Percentiles rank a stretch among this genome's conserved stretches.
Evolutionary conservation across 768 basidiomycete genomes (phyloP).

Genomic region (Leccinum arenicola): DNA sequence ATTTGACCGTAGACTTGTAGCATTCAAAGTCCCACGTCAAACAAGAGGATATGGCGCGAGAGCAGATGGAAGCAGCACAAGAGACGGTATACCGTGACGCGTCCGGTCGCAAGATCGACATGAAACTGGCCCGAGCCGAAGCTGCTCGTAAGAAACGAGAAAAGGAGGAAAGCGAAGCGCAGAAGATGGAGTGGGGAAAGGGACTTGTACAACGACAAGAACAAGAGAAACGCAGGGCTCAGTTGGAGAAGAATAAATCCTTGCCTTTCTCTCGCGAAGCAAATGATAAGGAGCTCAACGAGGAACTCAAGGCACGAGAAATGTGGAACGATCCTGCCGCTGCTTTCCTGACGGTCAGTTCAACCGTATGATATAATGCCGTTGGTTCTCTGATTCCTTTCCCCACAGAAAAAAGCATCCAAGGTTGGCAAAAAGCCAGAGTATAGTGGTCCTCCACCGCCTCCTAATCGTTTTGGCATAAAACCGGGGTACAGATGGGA

Average conservation of each 20-base stretch:
- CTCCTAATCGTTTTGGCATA: slow-evolving; percentile 95
- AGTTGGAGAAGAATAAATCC: slow-evolving; percentile 65
- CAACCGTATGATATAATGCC: not conserved
- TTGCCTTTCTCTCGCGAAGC: slow-evolving; percentile 73
- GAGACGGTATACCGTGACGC: slow-evolving; percentile 95
- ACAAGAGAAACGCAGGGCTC: slow-evolving; percentile 57
- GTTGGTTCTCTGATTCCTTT: slow-evolving; percentile 2
- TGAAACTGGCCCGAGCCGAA: slow-evolving; percentile 81
- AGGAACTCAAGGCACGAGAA: slow-evolving; percentile 74
- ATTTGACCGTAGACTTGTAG: slow-evolving; percentile 8
- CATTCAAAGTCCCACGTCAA: slow-evolving; percentile 41
- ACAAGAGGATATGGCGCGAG: slow-evolving; percentile 36
- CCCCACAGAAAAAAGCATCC: slow-evolving; percentile 60
- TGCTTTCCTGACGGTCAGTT: slow-evolving; percentile 80
- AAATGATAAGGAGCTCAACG: slow-evolving; percentile 85
- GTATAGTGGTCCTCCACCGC: slow-evolving; percentile 83
- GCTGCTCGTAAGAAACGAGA: slow-evolving; percentile 79
- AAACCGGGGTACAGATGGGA: slow-evolving; percentile 98
- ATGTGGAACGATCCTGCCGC: slow-evolving; percentile 99
- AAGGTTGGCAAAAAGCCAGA: slow-evolving; percentile 81
- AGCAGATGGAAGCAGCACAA: slow-evolving; percentile 61
- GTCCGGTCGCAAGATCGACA: slow-evolving; percentile 84
- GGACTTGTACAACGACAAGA: slow-evolving; percentile 89
- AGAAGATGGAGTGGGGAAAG: slow-evolving; percentile 98
- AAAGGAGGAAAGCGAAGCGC: slow-evolving; percentile 79